These are phyloP conservation scores for Penicillium sp. DNA, from an alignment of 2,329 filamentous ascomycete species.

Conservation along the genomic window DNA sequence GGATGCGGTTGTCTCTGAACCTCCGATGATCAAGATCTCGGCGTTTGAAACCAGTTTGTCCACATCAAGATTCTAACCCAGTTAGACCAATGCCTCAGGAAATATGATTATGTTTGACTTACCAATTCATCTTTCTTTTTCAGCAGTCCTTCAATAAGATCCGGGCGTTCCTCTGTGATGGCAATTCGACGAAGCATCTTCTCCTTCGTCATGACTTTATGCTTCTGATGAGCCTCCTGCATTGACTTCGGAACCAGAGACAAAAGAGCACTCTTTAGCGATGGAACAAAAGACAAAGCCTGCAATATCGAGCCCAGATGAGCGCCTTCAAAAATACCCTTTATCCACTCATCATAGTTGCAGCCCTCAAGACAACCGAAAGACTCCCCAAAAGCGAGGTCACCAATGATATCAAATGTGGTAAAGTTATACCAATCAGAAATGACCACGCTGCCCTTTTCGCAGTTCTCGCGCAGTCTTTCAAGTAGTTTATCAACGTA, in stretches of 20 bases:
- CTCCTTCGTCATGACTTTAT: slow-evolving; percentile 9
- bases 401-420: slow-evolving; percentile 35
- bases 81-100: neutral
- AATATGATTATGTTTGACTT: neutral
- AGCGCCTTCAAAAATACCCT: slow-evolving; percentile 25
- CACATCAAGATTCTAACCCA: slow-evolving; percentile 2
- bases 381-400: slow-evolving; percentile 27
- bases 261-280: slow-evolving; percentile 12
- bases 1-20: slow-evolving; percentile 51
- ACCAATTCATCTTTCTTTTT: slow-evolving; percentile 21
- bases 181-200: slow-evolving; percentile 19
- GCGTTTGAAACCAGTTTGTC: slow-evolving; percentile 38
- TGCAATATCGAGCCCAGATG: slow-evolving; percentile 15
- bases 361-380: slow-evolving; percentile 11
- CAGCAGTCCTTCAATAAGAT: slow-evolving; percentile 19
- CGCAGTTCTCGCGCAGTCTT: slow-evolving; percentile 10
- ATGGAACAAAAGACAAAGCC: slow-evolving; percentile 14
- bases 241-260: slow-evolving; percentile 12
- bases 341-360: slow-evolving; percentile 33
- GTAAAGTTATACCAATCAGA: slow-evolving; percentile 33
- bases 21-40: slow-evolving; percentile 39
- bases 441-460: slow-evolving; percentile 17
- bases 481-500: slow-evolving; percentile 23
- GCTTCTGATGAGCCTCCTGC: slow-evolving; percentile 9
- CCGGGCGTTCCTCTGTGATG: slow-evolving; percentile 8